Evolutionary conservation across 1,284 basidiomycete genomes (phyloP), one percentile per base, ranked within the genome.

Genomic region (Trichosporon sp.): DNA sequence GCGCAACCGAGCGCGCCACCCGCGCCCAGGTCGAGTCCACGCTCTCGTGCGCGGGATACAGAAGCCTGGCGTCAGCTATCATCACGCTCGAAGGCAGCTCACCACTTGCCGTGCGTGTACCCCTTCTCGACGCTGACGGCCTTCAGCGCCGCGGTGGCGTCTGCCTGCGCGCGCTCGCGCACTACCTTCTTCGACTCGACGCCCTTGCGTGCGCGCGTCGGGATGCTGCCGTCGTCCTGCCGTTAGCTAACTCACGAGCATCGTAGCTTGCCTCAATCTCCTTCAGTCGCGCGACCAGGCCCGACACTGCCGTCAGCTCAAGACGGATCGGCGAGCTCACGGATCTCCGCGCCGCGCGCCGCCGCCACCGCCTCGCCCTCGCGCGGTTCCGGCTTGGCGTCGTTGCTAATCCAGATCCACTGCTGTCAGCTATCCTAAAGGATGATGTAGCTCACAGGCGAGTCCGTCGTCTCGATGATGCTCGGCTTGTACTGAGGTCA

Each of bases 61-160:
- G 27, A 47, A 79, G 53, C 77, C 75, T 77, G 51, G 0, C 3
- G 21, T 18, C 15, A 21, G 47, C 11, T 18, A 15, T n/a, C 12
- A 29, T 2, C 3, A 13, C 13, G 21, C n/a, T n/a, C 25, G 47
- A 29, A 1, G n/a, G n/a, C 5, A 32, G 68, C 78, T 38, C 58
- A 76, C 78, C 78, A 80, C 68, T 81, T 80, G 6, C 78, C 78
- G 13, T 12, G 11, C 6, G 74, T 76, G 65, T 68, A 77, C 2
- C 69, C 64, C 2, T 65, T 68, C 18, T 71, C 66, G 7, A 67
- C 25, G 0, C 75, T 73, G 7, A 78, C 51, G 29, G 65, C 67
- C 68, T 77, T 77, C 31, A 81, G 64, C 9, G 67, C 51, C 12
- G 65, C 63, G 0, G 64, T 71, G 0, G 73, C 71, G 1, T 68